Conservation (phyloP, 768 basidiomycete genomes). For the Lanmaoa rubissima region DNA sequence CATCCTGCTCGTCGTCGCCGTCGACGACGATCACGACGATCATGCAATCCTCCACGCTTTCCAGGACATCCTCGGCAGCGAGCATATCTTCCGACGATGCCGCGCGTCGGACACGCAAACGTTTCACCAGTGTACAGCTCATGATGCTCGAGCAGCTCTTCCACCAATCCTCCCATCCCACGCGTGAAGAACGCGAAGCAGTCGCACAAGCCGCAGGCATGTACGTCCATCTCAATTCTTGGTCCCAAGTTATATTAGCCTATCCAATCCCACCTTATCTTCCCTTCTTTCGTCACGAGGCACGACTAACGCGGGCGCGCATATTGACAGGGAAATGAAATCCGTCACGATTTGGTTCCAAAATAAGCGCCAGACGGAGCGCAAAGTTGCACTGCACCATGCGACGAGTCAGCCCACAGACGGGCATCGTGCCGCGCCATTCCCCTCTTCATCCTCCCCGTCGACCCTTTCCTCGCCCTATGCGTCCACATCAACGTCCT, state of each 20-base stretch:
- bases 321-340: conserved; percentile 30
- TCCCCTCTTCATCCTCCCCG: conserved; percentile 22
- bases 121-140: conserved; percentile 67
- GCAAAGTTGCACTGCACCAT: conserved; percentile 49
- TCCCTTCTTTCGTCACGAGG: neutral
- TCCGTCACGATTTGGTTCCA: conserved; percentile 38
- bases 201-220: conserved; percentile 61
- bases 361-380: conserved; percentile 44
- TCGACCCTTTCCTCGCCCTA: conserved; percentile 17
- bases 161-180: conserved; percentile 69
- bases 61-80: conserved; percentile 54
- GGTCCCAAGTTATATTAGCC: neutral
- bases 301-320: conserved; percentile 10
- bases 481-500: conserved; percentile 20
- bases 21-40: conserved; percentile 3
- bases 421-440: conserved; percentile 8
- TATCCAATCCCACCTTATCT: neutral
- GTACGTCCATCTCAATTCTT: conserved; percentile 39
- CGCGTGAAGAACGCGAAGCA: conserved; percentile 67
- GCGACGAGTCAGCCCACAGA: conserved; percentile 24
- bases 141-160: conserved; percentile 72
- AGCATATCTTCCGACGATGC: conserved; percentile 55
- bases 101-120: conserved; percentile 62
- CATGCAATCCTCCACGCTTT: conserved; percentile 34
- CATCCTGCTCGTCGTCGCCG: conserved; percentile 3